Evolutionary conservation across 164 flowering plant species (phyloP).

Genomic region (Nelumbo lutea): DNA sequence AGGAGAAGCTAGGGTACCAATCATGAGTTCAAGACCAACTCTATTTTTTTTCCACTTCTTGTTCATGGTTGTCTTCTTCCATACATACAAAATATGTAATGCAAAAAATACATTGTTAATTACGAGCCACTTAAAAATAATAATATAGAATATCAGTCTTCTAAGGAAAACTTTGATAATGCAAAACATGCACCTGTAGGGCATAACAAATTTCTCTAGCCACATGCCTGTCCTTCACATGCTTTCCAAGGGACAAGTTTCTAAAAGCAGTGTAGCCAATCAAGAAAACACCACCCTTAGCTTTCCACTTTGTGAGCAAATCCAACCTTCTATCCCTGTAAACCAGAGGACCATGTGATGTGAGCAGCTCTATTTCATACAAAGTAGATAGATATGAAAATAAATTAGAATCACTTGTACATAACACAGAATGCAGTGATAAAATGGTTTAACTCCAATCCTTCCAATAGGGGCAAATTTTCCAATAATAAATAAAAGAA

Average conservation of each 20-base stretch:
- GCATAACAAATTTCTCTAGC: constrained; percentile 61
- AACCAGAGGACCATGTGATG: constrained; percentile 5
- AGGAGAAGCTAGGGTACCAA: no score
- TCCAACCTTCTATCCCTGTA: constrained; percentile 72
- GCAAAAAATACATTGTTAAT: no score
- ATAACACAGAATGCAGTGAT: no score
- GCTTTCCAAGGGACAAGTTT: constrained; percentile 74
- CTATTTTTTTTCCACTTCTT: no score
- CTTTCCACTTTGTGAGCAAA: constrained; percentile 82
- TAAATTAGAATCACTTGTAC: neutral
- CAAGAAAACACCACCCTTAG: constrained; percentile 86
- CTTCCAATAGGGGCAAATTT: no score
- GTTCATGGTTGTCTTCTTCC: no score
- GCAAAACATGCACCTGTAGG: constrained; percentile 52
- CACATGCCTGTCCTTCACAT: constrained; percentile 58
- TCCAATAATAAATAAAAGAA: no score
- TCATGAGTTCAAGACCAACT: no score
- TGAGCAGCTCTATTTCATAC: neutral
- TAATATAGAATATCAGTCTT: neutral
- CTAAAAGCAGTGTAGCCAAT: constrained; percentile 90
- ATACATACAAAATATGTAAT: no score
- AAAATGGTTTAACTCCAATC: no score
- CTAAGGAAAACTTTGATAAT: neutral
- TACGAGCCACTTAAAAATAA: no score
- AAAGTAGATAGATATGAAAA: neutral